Base-by-base conservation (phyloP, 257 asterid genomes). In the Solanum chmielewskii region DNA sequence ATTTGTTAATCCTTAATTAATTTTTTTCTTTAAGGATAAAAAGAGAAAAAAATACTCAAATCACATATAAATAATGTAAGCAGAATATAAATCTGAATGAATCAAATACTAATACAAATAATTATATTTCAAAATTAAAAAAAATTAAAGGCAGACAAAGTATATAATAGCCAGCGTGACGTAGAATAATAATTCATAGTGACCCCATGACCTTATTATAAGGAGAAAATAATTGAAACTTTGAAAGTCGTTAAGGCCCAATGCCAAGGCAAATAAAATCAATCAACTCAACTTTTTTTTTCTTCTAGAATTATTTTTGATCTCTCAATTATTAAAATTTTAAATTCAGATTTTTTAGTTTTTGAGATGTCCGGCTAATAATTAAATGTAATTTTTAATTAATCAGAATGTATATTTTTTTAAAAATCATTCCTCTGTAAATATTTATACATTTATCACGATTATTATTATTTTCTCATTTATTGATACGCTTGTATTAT, bases 161-260 rank as follows among this genome's bases (percentile, higher is more conserved):
- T 78, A 9, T 27, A 78, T 78, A 25, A n/a, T 29, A 27, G 44
- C 68, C 29, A 80, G 68, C 68, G 68, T 80, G 85, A 80, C 85
- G 68, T 35, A 80, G 68, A 80, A 59, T 42, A 39, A 84, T 85
- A 83, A 87, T 80, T 44, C 42, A 59, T 10, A 49, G 66, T 45
- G 66, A 31, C 49, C 31, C 66, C 47, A 33, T 14, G 84, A 21
- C 68, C 87, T 42, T 76, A 84, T 80, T 81, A 39, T 31, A 80
- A 27, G 42, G 68, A 27, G 18, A 80, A 78, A 29, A 83, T 86
- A 83, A 85, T 89, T 88, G 77, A 83, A 84, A 70, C 0, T 42
- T 62, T 23, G 70, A 64, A 29, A 68, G 23, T 68, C 76, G 25
- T 27, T 78, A 45, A 45, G 62, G 25, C 7, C 62, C 62, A 45